These are phyloP conservation scores for Diutina catenulata DNA, from an alignment of 1,139 yeast genomes.

Conservation along the genomic window DNA sequence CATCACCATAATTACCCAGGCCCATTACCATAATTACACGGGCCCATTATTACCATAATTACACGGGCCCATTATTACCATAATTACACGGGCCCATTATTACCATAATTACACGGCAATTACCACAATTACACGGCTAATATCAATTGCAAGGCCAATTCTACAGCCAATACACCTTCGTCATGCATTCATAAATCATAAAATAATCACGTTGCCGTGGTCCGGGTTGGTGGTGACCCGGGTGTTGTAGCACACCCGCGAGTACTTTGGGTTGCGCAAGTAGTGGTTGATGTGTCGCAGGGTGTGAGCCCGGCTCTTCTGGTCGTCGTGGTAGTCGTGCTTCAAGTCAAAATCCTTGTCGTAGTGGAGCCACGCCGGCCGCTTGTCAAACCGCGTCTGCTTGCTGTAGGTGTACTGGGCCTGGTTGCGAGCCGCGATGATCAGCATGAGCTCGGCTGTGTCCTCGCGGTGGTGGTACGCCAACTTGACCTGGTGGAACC, in stretches of 20 bases:
- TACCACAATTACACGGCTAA: neutral
- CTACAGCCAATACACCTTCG: too few species aligned
- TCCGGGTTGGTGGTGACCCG: slow-evolving; percentile 13
- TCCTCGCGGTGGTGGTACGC: neutral
- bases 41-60: neutral
- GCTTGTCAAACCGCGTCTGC: neutral
- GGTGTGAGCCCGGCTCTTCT: slow-evolving; percentile 13
- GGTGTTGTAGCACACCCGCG: slow-evolving; percentile 23
- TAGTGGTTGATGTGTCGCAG: slow-evolving; percentile 14
- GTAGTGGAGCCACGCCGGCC: slow-evolving; percentile 24
- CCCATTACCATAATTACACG: neutral
- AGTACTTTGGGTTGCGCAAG: slow-evolving; percentile 7
- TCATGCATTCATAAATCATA: slow-evolving; percentile 7
- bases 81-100: neutral
- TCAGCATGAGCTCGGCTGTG: neutral
- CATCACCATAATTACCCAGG: neutral
- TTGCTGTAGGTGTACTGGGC: neutral
- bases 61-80: neutral
- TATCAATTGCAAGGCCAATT: neutral
- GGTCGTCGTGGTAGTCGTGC: slow-evolving; percentile 17
- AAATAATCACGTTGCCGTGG: slow-evolving; percentile 20
- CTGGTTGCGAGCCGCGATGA: neutral
- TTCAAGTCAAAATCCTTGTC: slow-evolving; percentile 22
- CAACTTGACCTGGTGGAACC: neutral
- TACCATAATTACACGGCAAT: neutral